phyloP scores from a whole-genome alignment of 2,329 filamentous ascomycete genomes.

The Eutypa lata region DNA sequence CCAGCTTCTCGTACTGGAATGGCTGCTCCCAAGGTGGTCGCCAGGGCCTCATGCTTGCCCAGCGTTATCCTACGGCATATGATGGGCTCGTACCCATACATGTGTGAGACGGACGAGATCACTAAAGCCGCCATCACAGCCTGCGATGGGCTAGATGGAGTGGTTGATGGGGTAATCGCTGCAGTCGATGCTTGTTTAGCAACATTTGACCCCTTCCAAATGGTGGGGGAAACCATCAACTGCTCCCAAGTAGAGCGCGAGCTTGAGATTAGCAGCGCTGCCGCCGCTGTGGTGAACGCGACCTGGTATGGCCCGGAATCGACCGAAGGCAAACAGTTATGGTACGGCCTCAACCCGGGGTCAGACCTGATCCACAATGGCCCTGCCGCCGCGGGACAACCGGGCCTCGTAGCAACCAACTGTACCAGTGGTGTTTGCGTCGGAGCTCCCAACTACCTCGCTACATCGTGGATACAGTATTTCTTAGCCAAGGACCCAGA shows the following conservation, averaged over 20 bases:
- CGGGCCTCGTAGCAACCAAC: too few species aligned
- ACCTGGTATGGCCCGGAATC: conserved; percentile 11
- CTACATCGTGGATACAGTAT: too few species aligned
- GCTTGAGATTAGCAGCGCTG: conserved; percentile 6
- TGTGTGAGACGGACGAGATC: conserved; percentile 35
- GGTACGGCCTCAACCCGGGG: conserved; percentile 13
- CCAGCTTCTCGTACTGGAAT: conserved; percentile 49
- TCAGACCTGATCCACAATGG: conserved; percentile 17
- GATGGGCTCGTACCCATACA: conserved; percentile 28
- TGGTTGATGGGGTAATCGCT: conserved; percentile 41
- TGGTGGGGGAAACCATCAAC: conserved; percentile 21
- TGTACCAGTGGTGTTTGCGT: too few species aligned
- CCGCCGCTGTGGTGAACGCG: conserved; percentile 12
- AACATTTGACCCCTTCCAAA: conserved; percentile 25
- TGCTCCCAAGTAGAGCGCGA: conserved; percentile 10
- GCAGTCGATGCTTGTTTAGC: conserved; percentile 35
- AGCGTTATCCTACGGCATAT: conserved; percentile 50
- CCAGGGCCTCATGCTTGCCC: conserved; percentile 50
- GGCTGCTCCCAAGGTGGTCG: conserved; percentile 50
- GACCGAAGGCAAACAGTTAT: conserved; percentile 10
- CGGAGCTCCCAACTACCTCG: too few species aligned
- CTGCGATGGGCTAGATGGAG: conserved; percentile 42
- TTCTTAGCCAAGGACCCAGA: too few species aligned
- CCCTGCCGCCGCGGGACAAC: too few species aligned
- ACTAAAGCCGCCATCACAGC: conserved; percentile 32